Conservation (phyloP, 2,329 filamentous ascomycete genomes). For the Helminthosporium solani region DNA sequence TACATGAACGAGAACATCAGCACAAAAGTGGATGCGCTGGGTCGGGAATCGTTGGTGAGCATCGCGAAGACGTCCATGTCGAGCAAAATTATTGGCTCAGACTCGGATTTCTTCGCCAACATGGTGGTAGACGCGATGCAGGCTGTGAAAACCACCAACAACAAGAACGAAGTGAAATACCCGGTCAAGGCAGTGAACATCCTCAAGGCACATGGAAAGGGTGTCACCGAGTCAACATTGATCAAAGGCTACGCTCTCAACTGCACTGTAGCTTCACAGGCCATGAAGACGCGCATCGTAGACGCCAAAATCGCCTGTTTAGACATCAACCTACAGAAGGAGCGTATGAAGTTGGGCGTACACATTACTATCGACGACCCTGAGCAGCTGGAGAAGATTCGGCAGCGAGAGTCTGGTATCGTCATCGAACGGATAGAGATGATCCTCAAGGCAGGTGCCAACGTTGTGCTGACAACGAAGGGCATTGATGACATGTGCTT, state of each 20-base stretch:
- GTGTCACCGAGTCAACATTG: constrained; percentile 79
- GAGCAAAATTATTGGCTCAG: constrained; percentile 95
- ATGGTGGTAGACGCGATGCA: constrained; percentile 97
- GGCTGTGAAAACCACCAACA: constrained; percentile 90
- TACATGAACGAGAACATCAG: constrained; percentile 99
- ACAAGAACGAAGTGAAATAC: constrained; percentile 88
- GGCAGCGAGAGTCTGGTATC: constrained; percentile 88
- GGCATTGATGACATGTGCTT: constrained; percentile 95
- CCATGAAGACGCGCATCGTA: constrained; percentile 88
- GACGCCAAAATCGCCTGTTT: constrained; percentile 96
- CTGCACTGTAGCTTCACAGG: constrained; percentile 97
- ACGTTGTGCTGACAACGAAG: constrained; percentile 95
- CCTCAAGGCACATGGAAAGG: constrained; percentile 96
- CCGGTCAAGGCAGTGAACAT: constrained; percentile 99
- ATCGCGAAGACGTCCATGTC: constrained; percentile 99
- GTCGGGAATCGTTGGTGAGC: constrained; percentile 84
- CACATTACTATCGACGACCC: constrained; percentile 98
- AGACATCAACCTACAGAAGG: constrained; percentile 98
- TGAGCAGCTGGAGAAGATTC: constrained; percentile 95
- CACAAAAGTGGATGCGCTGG: constrained; percentile 89
- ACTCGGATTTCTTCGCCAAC: constrained; percentile 95
- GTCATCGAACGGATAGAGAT: constrained; percentile 92
- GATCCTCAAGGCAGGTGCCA: constrained; percentile 96
- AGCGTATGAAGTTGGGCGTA: constrained; percentile 98
- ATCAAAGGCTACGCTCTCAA: constrained; percentile 97